Evolutionary conservation across 2,329 filamentous ascomycete species (phyloP), one percentile per base, ranked within the genome.

Genomic region (Stylonectria norvegica): DNA sequence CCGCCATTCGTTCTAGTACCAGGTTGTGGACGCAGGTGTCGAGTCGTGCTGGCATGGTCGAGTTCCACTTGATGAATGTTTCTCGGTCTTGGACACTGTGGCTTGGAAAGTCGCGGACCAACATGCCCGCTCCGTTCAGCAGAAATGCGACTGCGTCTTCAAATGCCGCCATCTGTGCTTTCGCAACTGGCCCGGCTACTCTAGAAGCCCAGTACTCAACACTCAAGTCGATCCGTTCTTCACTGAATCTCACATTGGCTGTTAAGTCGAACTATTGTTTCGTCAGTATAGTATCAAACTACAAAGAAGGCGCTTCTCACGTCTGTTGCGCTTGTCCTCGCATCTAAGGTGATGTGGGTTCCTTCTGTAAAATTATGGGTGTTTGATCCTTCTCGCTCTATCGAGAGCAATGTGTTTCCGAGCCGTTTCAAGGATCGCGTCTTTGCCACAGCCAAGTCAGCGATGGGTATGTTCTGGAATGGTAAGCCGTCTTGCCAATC

Each of bases 401-500:
- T 31, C 20, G 36, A 38, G 10, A 38, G 25, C 36, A 38, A 18
- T 5, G 36, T 38, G 28, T 38, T 38, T 38, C 36, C 36, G n/a
- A 31, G 28, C 12, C 19, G 36, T 20, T 32, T 31, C 25, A 38
- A 31, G 12, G 36, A 38, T 9, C 25, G 25, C 18, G 27, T 32
- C 29, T 38, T 31, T 31, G 36, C 12, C 14, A 31, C 36, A 8
- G 17, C 17, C n/a, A 32, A 15, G 9, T 30, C 27, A 10, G 27
- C 27, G 14, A 30, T 30, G 27, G 27, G 27, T 20, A 38, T 32
- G 22, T 38, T 31, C 11, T 38, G 36, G 14, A 20, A 38, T 32
- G 27, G 27, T 10, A 23, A 23, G 7, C 36, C 28, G n/a, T 38
- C 27, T 2, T 31, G 27, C 19, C 25, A 38, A 30, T 34, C 37